Evolutionary conservation across 305 asterid species (phyloP).

Genomic region (Withania somnifera): DNA sequence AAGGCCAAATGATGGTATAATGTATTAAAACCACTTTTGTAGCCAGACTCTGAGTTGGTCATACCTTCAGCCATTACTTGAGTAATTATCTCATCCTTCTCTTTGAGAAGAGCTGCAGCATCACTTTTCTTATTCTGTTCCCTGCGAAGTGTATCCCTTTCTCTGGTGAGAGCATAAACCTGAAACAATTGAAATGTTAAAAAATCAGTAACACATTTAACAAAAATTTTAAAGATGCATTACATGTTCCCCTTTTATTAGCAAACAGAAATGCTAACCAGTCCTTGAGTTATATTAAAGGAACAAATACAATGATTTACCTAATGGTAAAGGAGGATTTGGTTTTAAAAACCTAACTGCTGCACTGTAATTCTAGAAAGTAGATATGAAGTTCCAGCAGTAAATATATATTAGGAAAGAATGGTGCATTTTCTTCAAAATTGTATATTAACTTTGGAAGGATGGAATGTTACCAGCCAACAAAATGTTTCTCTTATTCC

Average conservation of each 20-base stretch:
- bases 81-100: conserved; percentile 84
- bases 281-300: neutral
- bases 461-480: neutral
- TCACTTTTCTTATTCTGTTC: conserved; percentile 84
- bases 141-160: conserved; percentile 86
- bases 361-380: neutral
- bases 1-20: neutral
- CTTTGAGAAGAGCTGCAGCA: conserved; percentile 91
- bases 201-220: conserved; percentile 6
- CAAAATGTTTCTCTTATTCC: neutral
- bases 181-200: conserved; percentile 21
- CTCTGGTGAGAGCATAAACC: conserved; percentile 86
- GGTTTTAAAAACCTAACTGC: neutral
- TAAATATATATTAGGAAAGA: neutral
- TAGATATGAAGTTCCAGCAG: neutral
- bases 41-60: conserved; percentile 8
- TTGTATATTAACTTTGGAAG: neutral
- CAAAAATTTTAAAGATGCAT: neutral
- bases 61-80: conserved; percentile 98
- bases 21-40: conserved; percentile 7
- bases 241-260: neutral
- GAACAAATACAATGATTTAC: neutral
- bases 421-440: neutral
- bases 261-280: neutral
- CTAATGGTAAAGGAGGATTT: neutral